Evolutionary conservation across 768 basidiomycete species (phyloP).

Genomic region (Heimioporus sp.): DNA sequence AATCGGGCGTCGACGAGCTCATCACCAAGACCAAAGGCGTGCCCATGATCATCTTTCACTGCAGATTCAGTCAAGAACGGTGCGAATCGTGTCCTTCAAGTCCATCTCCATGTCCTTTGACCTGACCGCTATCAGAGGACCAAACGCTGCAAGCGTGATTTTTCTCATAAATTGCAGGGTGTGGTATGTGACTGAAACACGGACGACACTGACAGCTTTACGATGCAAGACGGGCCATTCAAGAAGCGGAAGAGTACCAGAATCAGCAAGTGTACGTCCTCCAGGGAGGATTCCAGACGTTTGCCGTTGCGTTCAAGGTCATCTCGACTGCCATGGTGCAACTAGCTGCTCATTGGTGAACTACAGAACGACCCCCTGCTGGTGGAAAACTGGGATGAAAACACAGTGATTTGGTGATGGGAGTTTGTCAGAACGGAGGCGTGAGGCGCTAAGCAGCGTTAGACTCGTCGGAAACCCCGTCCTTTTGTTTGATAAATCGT

Average conservation of each 20-base stretch:
- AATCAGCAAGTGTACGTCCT: slow-evolving; percentile 64
- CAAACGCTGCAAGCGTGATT: slow-evolving; percentile 70
- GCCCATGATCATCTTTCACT: slow-evolving; percentile 73
- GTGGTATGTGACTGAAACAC: slow-evolving; percentile 5
- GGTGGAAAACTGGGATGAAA: slow-evolving; percentile 73
- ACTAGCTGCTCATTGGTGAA: slow-evolving; percentile 4
- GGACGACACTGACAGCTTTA: slow-evolving; percentile 49
- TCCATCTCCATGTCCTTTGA: not conserved
- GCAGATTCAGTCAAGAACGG: slow-evolving; percentile 74
- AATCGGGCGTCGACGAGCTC: slow-evolving; percentile 53
- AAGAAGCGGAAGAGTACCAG: slow-evolving; percentile 39
- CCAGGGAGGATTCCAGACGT: slow-evolving; percentile 67
- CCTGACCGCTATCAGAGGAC: slow-evolving; percentile 50
- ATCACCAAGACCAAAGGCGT: slow-evolving; percentile 60
- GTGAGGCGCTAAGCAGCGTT: not conserved
- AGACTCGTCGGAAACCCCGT: slow-evolving; percentile 15
- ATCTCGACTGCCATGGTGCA: not conserved
- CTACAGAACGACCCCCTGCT: slow-evolving; percentile 60
- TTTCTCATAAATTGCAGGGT: not conserved
- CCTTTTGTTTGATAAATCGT: slow-evolving; percentile 45
- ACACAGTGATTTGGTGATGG: slow-evolving; percentile 51
- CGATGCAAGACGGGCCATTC: slow-evolving; percentile 54
- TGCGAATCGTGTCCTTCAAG: slow-evolving; percentile 32
- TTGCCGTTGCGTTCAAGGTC: slow-evolving; percentile 70
- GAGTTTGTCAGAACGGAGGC: slow-evolving; percentile 5